phyloP scores from a whole-genome alignment of 2,329 filamentous ascomycete genomes.

The Drechslerella coelobrocha region DNA sequence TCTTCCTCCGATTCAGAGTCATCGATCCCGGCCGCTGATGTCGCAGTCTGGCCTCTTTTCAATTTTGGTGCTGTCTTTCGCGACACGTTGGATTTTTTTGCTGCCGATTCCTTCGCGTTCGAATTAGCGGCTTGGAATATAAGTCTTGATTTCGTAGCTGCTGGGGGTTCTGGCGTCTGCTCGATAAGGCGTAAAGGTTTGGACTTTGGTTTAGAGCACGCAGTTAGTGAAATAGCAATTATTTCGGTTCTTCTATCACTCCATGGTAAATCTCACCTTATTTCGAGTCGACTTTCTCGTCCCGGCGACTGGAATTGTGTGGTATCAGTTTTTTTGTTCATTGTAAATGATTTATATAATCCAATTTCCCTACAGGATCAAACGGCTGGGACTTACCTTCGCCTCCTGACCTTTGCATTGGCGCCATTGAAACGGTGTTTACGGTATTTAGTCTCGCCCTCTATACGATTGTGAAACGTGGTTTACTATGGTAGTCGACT shows the following conservation, averaged over 20 bases:
- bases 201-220: neutral
- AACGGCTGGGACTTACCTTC: too few species aligned
- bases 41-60: neutral
- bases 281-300: neutral
- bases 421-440: too few species aligned
- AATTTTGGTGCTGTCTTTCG: neutral
- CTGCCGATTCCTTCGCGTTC: neutral
- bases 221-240: neutral
- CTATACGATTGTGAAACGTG: too few species aligned
- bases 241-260: too few species aligned
- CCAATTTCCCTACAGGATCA: too few species aligned
- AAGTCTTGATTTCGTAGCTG: neutral
- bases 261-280: neutral
- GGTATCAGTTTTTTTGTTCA: too few species aligned
- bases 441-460: too few species aligned
- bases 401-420: too few species aligned
- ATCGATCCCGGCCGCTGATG: neutral
- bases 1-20: slow-evolving; percentile 11
- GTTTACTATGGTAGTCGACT: too few species aligned
- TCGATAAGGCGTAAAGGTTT: slow-evolving; percentile 12
- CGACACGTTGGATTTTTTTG: neutral
- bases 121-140: neutral
- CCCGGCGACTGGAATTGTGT: neutral
- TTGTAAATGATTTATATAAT: too few species aligned
- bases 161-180: neutral